A percentile compares a stretch with the other conserved stretches of the same genome.
phyloP scores from a whole-genome alignment of 108 stramenopile genomes.

The Parietichytrium sp. region DNA sequence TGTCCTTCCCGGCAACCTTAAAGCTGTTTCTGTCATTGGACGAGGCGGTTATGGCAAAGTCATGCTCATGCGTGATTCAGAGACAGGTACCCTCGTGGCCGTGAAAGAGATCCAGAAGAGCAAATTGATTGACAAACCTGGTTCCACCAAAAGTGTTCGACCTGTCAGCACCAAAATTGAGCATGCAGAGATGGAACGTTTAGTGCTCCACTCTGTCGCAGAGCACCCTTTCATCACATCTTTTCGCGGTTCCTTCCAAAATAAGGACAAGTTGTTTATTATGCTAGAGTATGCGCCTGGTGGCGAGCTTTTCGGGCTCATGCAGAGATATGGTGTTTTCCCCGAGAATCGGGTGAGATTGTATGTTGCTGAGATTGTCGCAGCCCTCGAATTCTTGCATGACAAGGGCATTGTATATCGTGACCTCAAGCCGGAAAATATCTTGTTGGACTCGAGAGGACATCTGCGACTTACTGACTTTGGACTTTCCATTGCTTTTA shows the following conservation, averaged over 20 bases:
- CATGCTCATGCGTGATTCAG: slow-evolving; percentile 76
- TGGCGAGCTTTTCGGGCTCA: slow-evolving; percentile 68
- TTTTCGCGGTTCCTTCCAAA: slow-evolving; percentile 96
- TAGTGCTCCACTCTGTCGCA: slow-evolving; percentile 83
- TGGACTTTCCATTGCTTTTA: slow-evolving; percentile 72
- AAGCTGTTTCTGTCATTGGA: slow-evolving; percentile 28
- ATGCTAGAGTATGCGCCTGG: slow-evolving; percentile 93
- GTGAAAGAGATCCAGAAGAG: slow-evolving; percentile 89
- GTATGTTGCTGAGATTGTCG: slow-evolving; percentile 67
- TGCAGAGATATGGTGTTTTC: slow-evolving; percentile 57
- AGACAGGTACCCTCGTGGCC: slow-evolving; percentile 78
- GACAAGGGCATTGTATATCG: slow-evolving; percentile 83
- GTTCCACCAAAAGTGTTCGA: slow-evolving; percentile 1
- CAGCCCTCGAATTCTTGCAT: slow-evolving; percentile 73
- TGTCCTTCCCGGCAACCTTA: neutral
- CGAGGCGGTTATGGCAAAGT: slow-evolving; percentile 54
- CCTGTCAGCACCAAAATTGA: slow-evolving; percentile 82
- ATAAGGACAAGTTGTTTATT: slow-evolving; percentile 89
- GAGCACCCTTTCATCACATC: slow-evolving; percentile 95
- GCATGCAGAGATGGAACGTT: slow-evolving; percentile 91
- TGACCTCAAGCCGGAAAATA: slow-evolving; percentile 78
- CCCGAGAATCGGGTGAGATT: slow-evolving; percentile 60
- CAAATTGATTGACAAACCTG: slow-evolving; percentile 81
- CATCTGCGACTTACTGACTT: slow-evolving; percentile 96
- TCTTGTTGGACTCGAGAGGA: slow-evolving; percentile 64